These are phyloP conservation scores for Tolypocladium amazonense DNA, from an alignment of 2,329 filamentous ascomycete species.

Conservation along the genomic window DNA sequence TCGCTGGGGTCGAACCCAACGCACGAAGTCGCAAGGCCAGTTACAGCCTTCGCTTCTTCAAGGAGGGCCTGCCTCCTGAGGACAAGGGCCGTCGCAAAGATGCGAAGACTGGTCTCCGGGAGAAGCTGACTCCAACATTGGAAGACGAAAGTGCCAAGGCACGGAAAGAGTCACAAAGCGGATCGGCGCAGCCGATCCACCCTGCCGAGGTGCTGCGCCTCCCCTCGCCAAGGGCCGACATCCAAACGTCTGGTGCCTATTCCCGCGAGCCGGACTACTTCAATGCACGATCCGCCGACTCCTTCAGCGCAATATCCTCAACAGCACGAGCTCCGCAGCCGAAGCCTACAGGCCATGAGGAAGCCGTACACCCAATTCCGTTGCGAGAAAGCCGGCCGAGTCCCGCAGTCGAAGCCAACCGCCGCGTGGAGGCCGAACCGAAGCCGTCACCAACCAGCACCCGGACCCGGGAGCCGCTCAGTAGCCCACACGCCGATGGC, in stretches of 20 bases:
- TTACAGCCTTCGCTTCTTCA: slow-evolving; percentile 57
- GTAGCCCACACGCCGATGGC: slow-evolving; percentile 11
- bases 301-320: slow-evolving; percentile 1
- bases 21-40: slow-evolving; percentile 57
- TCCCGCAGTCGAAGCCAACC: slow-evolving; percentile 13
- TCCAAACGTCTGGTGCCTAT: neutral
- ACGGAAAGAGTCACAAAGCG: neutral
- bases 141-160: slow-evolving; percentile 15
- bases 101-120: slow-evolving; percentile 21
- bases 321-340: slow-evolving; percentile 8
- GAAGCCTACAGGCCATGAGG: slow-evolving; percentile 10
- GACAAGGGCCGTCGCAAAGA: slow-evolving; percentile 47
- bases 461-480: slow-evolving; percentile 26
- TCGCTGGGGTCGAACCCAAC: slow-evolving; percentile 51
- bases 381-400: slow-evolving; percentile 13
- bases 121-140: slow-evolving; percentile 27
- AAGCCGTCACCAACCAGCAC: slow-evolving; percentile 28
- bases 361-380: slow-evolving; percentile 10
- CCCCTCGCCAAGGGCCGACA: neutral
- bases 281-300: slow-evolving; percentile 5
- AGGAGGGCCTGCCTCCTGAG: slow-evolving; percentile 50
- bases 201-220: neutral
- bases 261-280: slow-evolving; percentile 7
- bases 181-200: neutral
- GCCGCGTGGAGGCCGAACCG: slow-evolving; percentile 14